Percentiles rank a stretch among this genome's conserved stretches.
These are phyloP conservation scores for Adansonia grandidieri DNA, from an alignment of 441 rosid genomes.

Conservation along the genomic window DNA sequence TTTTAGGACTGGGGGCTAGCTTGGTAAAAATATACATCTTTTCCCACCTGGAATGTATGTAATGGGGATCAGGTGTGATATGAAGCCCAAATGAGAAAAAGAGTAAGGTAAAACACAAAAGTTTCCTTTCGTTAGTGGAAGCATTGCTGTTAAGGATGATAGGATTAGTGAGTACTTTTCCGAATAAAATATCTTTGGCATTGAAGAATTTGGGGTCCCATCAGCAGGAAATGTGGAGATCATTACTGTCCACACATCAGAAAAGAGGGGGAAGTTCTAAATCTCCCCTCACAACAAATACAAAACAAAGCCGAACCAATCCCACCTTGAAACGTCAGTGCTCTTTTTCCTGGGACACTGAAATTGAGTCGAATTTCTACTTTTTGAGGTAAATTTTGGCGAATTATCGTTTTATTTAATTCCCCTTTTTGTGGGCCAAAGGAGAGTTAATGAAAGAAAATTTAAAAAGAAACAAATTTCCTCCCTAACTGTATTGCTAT, in stretches of 20 bases:
- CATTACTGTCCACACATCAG: constrained; percentile 41
- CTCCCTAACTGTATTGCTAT: neutral
- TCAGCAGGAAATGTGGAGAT: constrained; percentile 43
- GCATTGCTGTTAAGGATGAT: constrained; percentile 15
- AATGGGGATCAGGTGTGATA: neutral
- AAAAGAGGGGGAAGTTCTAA: constrained; percentile 33
- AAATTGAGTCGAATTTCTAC: too few relatives aligned
- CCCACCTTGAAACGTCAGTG: constrained; percentile 1
- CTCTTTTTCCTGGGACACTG: too few relatives aligned
- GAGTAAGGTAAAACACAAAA: neutral
- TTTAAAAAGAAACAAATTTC: too few relatives aligned
- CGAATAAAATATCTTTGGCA: neutral
- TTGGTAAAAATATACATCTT: neutral
- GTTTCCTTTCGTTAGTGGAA: constrained; percentile 4
- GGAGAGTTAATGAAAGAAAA: too few relatives aligned
- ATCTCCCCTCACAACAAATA: constrained; percentile 25
- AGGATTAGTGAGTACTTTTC: neutral
- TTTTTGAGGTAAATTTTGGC: too few relatives aligned
- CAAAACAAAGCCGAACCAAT: constrained; percentile 22
- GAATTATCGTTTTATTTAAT: too few relatives aligned
- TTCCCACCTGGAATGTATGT: neutral
- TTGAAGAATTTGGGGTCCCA: constrained; percentile 26
- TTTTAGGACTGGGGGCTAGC: neutral
- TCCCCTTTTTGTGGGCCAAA: too few relatives aligned
- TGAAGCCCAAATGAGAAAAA: neutral